These are phyloP conservation scores for Penicillium sp. DNA, from an alignment of 2,329 filamentous ascomycete genomes.

Conservation along the genomic window DNA sequence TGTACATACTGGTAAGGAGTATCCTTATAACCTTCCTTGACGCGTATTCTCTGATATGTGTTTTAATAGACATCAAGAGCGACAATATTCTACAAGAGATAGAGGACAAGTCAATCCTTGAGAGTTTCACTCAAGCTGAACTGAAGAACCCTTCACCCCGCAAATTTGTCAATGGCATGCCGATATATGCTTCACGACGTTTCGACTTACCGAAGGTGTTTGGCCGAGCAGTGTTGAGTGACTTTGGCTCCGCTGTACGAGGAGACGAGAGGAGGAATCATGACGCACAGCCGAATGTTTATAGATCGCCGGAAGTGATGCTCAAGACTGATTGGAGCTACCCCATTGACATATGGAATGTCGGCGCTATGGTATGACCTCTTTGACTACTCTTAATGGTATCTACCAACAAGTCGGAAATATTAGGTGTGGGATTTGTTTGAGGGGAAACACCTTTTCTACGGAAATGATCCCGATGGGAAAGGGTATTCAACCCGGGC, in stretches of 20 bases:
- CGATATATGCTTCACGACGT: slow-evolving; percentile 39
- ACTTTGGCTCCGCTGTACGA: neutral
- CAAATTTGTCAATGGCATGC: slow-evolving; percentile 33
- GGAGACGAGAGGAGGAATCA: neutral
- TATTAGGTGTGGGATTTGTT: slow-evolving; percentile 50
- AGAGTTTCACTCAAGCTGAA: slow-evolving; percentile 6
- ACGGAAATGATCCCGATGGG: neutral
- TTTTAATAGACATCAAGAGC: slow-evolving; percentile 5
- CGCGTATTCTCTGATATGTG: neutral
- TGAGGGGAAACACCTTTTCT: slow-evolving; percentile 34
- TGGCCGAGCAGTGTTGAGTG: slow-evolving; percentile 13
- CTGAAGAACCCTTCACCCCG: neutral
- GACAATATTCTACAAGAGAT: slow-evolving; percentile 1
- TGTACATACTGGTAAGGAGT: slow-evolving; percentile 32
- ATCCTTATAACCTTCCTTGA: neutral
- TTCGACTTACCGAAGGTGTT: slow-evolving; percentile 35
- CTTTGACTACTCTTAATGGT: neutral
- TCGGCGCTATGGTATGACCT: slow-evolving; percentile 48
- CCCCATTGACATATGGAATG: slow-evolving; percentile 53
- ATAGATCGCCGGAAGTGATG: slow-evolving; percentile 46
- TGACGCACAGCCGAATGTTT: neutral
- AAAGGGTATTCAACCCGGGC: slow-evolving; percentile 5
- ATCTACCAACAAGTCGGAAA: neutral
- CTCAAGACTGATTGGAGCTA: slow-evolving; percentile 48
- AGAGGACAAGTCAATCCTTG: neutral